These are phyloP conservation scores for Fusarium sp. DNA, from an alignment of 2,329 filamentous ascomycete genomes.

Conservation along the genomic window DNA sequence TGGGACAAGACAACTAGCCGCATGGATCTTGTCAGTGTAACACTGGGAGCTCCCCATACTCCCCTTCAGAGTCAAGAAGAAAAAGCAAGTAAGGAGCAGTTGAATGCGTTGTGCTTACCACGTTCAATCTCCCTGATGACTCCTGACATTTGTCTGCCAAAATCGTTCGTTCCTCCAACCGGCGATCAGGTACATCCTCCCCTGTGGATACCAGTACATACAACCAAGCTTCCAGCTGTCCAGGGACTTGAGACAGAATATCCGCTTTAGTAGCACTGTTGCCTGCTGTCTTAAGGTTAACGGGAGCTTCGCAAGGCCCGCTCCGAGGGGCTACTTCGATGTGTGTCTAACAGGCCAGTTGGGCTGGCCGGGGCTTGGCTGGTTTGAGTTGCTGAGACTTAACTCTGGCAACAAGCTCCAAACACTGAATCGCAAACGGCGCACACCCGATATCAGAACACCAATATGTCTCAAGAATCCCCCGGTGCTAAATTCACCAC, in stretches of 20 bases:
- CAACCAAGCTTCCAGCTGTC: constrained; percentile 22
- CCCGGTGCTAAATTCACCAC: background rate
- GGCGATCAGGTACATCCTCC: constrained; percentile 1
- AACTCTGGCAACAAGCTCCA: constrained; percentile 1
- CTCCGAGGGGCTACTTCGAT: constrained; percentile 21
- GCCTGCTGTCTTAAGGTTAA: constrained; percentile 4
- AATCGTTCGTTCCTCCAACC: constrained; percentile 11
- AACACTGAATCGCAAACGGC: background rate
- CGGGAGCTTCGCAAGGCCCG: constrained; percentile 34
- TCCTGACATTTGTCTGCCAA: constrained; percentile 10
- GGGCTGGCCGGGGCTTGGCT: background rate
- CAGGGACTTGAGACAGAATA: constrained; percentile 27
- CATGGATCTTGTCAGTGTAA: background rate
- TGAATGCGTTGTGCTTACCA: constrained; percentile 10
- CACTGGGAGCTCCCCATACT: background rate
- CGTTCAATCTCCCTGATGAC: background rate
- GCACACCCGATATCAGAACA: background rate
- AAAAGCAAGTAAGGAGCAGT: constrained; percentile 18
- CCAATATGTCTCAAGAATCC: background rate
- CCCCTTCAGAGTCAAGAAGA: background rate
- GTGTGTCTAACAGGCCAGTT: constrained; percentile 1
- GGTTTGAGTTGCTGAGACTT: constrained; percentile 3
- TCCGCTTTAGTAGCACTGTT: constrained; percentile 23
- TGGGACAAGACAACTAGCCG: constrained; percentile 11
- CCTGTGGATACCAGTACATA: constrained; percentile 31